These are phyloP conservation scores for Globisporangium carolinianum DNA, from an alignment of 352 stramenopile genomes.

Conservation along the genomic window DNA sequence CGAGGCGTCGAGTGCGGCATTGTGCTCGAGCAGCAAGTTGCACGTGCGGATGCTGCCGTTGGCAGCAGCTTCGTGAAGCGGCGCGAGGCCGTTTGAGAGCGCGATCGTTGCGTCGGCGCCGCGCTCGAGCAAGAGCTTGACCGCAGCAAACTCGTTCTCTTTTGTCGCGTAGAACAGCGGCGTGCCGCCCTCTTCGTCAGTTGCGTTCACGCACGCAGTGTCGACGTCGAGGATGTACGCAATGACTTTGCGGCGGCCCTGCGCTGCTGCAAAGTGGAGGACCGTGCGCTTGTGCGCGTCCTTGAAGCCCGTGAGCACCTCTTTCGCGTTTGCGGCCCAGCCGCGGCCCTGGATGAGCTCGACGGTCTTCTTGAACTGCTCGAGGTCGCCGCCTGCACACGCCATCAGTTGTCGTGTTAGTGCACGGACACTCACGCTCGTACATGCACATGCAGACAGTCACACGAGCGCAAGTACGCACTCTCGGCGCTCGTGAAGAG, in stretches of 20 bases:
- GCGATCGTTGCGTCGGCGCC: conserved; percentile 44
- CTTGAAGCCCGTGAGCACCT: conserved; percentile 66
- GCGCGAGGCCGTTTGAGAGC: conserved; percentile 52
- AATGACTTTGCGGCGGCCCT: conserved; percentile 72
- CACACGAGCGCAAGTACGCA: conserved; percentile 16
- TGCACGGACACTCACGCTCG: not conserved
- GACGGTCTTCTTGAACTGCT: conserved; percentile 58
- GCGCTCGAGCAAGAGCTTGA: conserved; percentile 57
- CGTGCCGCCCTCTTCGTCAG: conserved; percentile 68
- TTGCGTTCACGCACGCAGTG: conserved; percentile 46
- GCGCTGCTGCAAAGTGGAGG: conserved; percentile 73
- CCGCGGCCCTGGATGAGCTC: conserved; percentile 52
- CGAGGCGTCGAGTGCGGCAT: conserved; percentile 43
- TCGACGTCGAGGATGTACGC: conserved; percentile 59
- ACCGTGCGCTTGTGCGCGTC: conserved; percentile 76
- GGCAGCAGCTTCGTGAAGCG: conserved; percentile 63
- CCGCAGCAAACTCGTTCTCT: conserved; percentile 68
- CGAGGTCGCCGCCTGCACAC: conserved; percentile 60
- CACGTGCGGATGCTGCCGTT: conserved; percentile 59
- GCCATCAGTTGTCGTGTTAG: conserved; percentile 1
- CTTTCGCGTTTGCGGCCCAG: conserved; percentile 40
- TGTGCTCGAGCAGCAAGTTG: conserved; percentile 48
- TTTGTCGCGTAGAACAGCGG: conserved; percentile 65
- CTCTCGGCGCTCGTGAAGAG: conserved; percentile 68
- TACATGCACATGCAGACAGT: not conserved